Conservation (phyloP, 768 basidiomycete genomes). For the Leucosporidium scottii region DNA sequence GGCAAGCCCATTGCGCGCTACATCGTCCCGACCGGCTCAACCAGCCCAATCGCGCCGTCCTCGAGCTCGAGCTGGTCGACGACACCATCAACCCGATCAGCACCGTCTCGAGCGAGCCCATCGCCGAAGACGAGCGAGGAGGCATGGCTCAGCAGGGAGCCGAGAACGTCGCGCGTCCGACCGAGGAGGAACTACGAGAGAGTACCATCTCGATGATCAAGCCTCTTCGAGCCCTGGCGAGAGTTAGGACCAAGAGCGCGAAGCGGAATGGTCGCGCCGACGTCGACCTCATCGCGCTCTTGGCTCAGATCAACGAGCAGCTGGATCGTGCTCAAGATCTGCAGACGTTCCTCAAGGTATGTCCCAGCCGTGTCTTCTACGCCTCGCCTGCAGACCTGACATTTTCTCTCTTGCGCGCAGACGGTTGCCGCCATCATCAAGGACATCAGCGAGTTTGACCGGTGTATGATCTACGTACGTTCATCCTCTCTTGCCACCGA, state of each 20-base stretch:
- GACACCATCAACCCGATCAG: slow-evolving; percentile 64
- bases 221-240: slow-evolving; percentile 62
- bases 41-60: slow-evolving; percentile 42
- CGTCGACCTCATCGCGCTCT: slow-evolving; percentile 72
- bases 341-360: slow-evolving; percentile 52
- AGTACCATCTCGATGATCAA: slow-evolving; percentile 62
- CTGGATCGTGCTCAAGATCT: slow-evolving; percentile 60
- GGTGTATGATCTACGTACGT: slow-evolving; percentile 59
- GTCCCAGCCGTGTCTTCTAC: no score
- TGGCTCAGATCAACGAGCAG: slow-evolving; percentile 75
- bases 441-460: slow-evolving; percentile 73
- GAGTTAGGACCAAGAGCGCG: slow-evolving; percentile 5
- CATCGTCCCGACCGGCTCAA: slow-evolving; percentile 48
- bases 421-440: slow-evolving; percentile 65
- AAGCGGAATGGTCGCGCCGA: slow-evolving; percentile 41
- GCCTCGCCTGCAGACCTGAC: no score
- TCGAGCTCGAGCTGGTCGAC: slow-evolving; percentile 73
- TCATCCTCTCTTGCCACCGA: no score
- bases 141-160: slow-evolving; percentile 4
- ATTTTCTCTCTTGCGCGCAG: no score
- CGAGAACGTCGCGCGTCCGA: slow-evolving; percentile 22
- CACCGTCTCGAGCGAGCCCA: slow-evolving; percentile 3
- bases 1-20: slow-evolving; percentile 65
- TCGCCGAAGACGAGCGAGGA: slow-evolving; percentile 22
- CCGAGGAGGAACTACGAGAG: slow-evolving; percentile 30